Base-by-base conservation (phyloP, 192 early-diverging fungal species). In the Coemansia sp. region DNA sequence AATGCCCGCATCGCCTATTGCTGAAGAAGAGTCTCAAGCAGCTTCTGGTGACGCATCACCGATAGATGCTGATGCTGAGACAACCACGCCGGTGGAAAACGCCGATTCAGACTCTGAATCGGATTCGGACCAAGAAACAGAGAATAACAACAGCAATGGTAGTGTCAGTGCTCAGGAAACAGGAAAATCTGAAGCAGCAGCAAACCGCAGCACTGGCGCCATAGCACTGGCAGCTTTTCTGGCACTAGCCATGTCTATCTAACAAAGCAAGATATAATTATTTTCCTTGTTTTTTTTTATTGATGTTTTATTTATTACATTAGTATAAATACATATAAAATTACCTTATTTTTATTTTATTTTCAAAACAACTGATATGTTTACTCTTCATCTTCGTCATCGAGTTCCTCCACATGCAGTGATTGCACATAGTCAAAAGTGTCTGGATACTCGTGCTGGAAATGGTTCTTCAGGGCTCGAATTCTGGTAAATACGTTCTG, bases 381-480 rank as follows among this genome's bases (percentile, higher is more conserved):
- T 20, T 52, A 52, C 8, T 42, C 52, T 2, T 66, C 67, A 2
- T 72, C 69, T 29, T 78, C 76, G 48, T 67, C 67, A 12, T 73
- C 76, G 58, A 73, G 31, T 54, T 72, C 71, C n/a, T 69, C 71
- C 0, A 73, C 76, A 67, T 79, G 76, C 52, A 79, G 45, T 2
- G 71, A 72, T 45, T 79, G 76, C 12, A 79, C 76, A 64, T 79
- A 79, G 49, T 79, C 71, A 32, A 73, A 79, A 10, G 68, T 38
- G 22, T 73, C 68, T 7, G 76, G 67, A 17, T 79, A 70, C 58
- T 79, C 63, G 7, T 31, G 28, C 11, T 63, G 67, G 42, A 79
- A 79, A 42, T 72, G 76, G 3, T 45, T 36, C 59, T 79, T 79
- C 4, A 79, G 56, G 10, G 67, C 67, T 7, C 71, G 30, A 31